Base-by-base conservation (phyloP, 2,329 filamentous ascomycete genomes). In the Chalara sp. region DNA sequence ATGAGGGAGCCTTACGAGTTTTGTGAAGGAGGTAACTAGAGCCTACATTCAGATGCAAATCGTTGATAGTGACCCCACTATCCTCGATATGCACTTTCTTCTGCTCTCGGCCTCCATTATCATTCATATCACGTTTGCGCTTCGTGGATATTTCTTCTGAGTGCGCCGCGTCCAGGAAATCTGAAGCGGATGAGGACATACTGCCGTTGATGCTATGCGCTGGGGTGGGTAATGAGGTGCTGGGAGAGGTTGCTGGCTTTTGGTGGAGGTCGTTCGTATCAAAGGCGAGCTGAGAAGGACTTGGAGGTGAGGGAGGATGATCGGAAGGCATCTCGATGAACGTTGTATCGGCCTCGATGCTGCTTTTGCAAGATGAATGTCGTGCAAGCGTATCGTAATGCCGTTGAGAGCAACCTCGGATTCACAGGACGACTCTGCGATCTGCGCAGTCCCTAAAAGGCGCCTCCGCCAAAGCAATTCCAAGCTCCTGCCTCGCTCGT, bases 231-330 rank as follows among this genome's bases (percentile, higher is more conserved):
- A 84, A 69, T 44, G 79, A 65, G 29, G 53, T 56, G 44, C 52
- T 70, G 65, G 76, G 76, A 51, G 77, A 78, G 58, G 73, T 73
- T 59, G 72, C 73, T 64, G 73, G 71, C 70, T 74, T 78, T 53
- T 50, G 52, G 35, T 57, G 51, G n/a, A 56, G 51, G 44, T 63
- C 58, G 70, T 71, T 61, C 68, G 70, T 58, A 69, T 79, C 77
- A 64, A 72, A 75, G 58, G 73, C 76, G 61, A 71, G 76, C 65
- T 81, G 78, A 65, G 79, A 82, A 65, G 81, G 81, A 67, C 81
- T 84, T 73, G 84, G 80, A 65, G 81, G 81, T 61, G 81, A 84
- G 63, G 80, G 80, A 61, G 81, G 81, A 67, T 83, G 80, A 74
- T 64, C 59, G 57, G 79, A 82, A 70, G 79, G 81, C 80, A 84